These are phyloP conservation scores for Colletotrichum australisinense DNA, from an alignment of 2,329 filamentous ascomycete genomes.

Conservation along the genomic window DNA sequence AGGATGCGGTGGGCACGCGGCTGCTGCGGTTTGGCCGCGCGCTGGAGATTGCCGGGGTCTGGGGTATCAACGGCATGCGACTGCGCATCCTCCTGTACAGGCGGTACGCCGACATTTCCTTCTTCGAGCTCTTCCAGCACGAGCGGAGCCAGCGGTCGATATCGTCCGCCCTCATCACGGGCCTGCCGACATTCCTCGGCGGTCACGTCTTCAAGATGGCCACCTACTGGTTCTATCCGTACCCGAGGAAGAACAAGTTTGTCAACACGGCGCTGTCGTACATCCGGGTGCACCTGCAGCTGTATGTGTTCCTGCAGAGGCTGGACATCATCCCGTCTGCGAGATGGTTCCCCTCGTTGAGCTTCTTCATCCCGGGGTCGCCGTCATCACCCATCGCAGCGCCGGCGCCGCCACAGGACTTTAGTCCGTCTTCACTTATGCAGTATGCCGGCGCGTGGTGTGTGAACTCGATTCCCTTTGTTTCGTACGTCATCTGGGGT, in stretches of 20 bases:
- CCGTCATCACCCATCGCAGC: slow-evolving; percentile 60
- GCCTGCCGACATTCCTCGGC: slow-evolving; percentile 52
- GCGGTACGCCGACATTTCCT: slow-evolving; percentile 60
- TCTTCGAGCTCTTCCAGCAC: slow-evolving; percentile 54
- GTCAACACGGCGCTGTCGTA: slow-evolving; percentile 47
- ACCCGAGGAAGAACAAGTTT: slow-evolving; percentile 34
- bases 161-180: slow-evolving; percentile 47
- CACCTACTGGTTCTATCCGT: slow-evolving; percentile 36
- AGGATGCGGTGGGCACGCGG: slow-evolving; percentile 57
- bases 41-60: slow-evolving; percentile 57
- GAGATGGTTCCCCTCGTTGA: slow-evolving; percentile 55
- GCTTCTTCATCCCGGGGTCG: slow-evolving; percentile 68
- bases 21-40: slow-evolving; percentile 49
- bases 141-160: slow-evolving; percentile 49
- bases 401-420: slow-evolving; percentile 54
- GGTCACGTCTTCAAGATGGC: slow-evolving; percentile 46
- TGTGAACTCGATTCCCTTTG: slow-evolving; percentile 59
- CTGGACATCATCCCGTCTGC: slow-evolving; percentile 57
- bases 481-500: slow-evolving; percentile 57
- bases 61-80: slow-evolving; percentile 64
- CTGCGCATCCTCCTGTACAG: slow-evolving; percentile 68
- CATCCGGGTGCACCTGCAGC: slow-evolving; percentile 60
- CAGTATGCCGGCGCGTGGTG: slow-evolving; percentile 56
- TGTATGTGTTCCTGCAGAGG: slow-evolving; percentile 65
- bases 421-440: slow-evolving; percentile 51